Evolutionary conservation across 192 early-diverging fungal genomes (phyloP).

Genomic region (Funneliformis mosseae): DNA sequence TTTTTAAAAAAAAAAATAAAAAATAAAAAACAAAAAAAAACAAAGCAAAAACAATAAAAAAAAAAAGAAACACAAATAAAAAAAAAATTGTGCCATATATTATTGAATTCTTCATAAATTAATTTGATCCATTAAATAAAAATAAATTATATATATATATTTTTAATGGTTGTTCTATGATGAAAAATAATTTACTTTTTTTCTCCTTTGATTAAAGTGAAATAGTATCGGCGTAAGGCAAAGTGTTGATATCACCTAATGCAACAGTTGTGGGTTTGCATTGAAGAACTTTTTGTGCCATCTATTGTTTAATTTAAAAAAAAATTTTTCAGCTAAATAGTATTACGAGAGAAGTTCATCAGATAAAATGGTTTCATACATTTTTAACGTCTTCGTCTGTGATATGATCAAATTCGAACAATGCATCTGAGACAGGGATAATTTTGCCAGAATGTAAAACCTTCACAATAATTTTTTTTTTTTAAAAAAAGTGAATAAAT

Average conservation of each 20-base stretch:
- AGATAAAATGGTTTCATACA: conserved; percentile 39
- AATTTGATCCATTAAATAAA: neutral
- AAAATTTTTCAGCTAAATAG: neutral
- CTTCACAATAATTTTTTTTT: conserved; percentile 44
- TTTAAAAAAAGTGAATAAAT: conserved; percentile 30
- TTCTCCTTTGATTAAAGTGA: conserved; percentile 6
- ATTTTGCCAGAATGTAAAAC: conserved; percentile 37
- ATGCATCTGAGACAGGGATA: conserved; percentile 41
- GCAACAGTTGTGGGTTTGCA: conserved; percentile 80
- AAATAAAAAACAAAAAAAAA: too few species aligned
- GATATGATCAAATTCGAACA: conserved; percentile 55
- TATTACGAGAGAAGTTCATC: neutral
- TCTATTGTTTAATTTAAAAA: conserved; percentile 41
- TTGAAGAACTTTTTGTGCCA: conserved; percentile 63
- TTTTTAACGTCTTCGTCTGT: conserved; percentile 63
- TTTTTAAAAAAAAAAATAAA: neutral
- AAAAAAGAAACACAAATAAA: too few species aligned
- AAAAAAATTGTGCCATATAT: neutral
- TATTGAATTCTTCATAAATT: neutral
- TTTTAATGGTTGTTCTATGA: neutral
- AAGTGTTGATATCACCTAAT: conserved; percentile 67
- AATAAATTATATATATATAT: neutral
- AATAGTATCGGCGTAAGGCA: conserved; percentile 80
- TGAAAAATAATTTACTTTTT: neutral
- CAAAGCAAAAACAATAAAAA: too few species aligned